phyloP scores from a whole-genome alignment of 2,329 filamentous ascomycete species.

The Fusarium virguliforme region DNA sequence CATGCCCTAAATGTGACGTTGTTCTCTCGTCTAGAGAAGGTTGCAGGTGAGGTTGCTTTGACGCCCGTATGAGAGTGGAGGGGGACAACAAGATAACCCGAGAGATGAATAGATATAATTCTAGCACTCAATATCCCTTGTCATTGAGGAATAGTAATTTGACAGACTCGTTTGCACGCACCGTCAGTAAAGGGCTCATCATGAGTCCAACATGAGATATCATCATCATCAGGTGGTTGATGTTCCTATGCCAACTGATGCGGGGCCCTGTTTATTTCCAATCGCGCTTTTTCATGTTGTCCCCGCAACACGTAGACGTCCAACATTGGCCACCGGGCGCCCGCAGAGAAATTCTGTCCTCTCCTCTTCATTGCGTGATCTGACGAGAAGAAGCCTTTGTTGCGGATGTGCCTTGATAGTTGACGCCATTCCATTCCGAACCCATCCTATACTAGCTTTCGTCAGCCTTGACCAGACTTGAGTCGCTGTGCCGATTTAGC shows the following conservation, averaged over 20 bases:
- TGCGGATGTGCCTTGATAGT: background rate
- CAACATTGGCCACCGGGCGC: conserved; percentile 1
- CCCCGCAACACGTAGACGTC: conserved; percentile 2
- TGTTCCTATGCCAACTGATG: conserved; percentile 13
- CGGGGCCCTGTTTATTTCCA: conserved; percentile 8
- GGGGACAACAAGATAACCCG: too few species aligned
- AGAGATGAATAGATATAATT: too few species aligned
- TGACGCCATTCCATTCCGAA: background rate
- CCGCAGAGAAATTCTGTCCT: conserved; percentile 6
- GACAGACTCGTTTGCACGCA: background rate
- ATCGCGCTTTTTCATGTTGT: conserved; percentile 7
- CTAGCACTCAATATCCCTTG: too few species aligned
- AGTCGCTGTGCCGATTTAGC: background rate
- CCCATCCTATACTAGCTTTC: background rate
- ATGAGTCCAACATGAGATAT: background rate
- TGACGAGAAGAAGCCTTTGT: background rate
- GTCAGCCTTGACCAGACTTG: fast-evolving
- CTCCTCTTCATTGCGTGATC: background rate
- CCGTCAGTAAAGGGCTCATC: background rate
- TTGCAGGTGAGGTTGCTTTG: too few species aligned
- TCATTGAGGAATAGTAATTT: background rate
- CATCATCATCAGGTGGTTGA: background rate
- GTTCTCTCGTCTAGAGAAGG: too few species aligned
- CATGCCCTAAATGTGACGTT: too few species aligned
- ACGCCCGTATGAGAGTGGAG: too few species aligned